Evolutionary conservation across 139 green algal genomes (phyloP), one percentile per base, ranked within the genome.

Genomic region (Haematococcus sp.): DNA sequence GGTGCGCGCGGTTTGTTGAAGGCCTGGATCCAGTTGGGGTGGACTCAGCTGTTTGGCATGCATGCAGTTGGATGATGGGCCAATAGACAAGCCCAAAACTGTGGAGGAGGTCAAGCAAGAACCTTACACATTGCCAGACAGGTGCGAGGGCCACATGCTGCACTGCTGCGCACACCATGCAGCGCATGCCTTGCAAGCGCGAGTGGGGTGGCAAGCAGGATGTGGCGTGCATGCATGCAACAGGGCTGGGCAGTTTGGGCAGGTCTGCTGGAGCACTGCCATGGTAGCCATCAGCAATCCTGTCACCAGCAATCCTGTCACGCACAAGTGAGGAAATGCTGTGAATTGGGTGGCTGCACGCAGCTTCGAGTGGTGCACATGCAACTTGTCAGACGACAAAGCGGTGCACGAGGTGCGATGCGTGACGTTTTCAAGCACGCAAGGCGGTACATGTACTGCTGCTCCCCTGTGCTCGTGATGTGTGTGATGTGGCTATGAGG

Each of bases 361-460:
- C 80, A 93, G 88, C 56, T 98, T 95, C 68, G 85, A 94, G 68
- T 99, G 95, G 95, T 92, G 85, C 76, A 84, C 81, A 0, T 97
- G 92, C 78, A 86, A 98, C 77, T 76, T 98, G 13, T 76, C 76
- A 13, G 84, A 95, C 20, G 82, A 90, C 1, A 35, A 61, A 1
- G 81, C 83, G 31, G 73, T 85, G 20, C 68, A 88, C 20, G 88
- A 95, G 80, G 85, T 93, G 63, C 17, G 71, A 22, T 2, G 31
- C 40, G n/a, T n/a, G n/a, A n/a, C n/a, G n/a, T n/a, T n/a, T n/a
- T n/a, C n/a, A n/a, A n/a, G n/a, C n/a, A n/a, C n/a, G n/a, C n/a
- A n/a, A n/a, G n/a, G n/a, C n/a, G n/a, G n/a, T n/a, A n/a, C n/a
- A n/a, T n/a, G n/a, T n/a, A n/a, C n/a, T n/a, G n/a, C n/a, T n/a